Conservation (phyloP, 2,329 filamentous ascomycete species). For the Colletotrichum sp. region DNA sequence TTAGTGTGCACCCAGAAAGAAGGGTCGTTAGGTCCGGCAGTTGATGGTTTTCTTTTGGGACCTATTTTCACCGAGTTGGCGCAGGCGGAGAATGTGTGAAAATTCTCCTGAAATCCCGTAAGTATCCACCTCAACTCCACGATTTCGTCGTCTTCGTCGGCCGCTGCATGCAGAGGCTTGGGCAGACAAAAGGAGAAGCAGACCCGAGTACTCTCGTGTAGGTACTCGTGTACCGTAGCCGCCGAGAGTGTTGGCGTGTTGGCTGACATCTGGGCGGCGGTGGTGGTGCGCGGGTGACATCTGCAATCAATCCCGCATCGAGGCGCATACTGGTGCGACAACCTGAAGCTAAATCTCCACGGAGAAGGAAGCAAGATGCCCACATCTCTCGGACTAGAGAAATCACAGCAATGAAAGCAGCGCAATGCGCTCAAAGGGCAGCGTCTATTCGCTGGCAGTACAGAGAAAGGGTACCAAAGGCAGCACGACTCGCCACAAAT, state of each 20-base stretch:
- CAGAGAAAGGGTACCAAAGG: neutral
- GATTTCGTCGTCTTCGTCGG: neutral
- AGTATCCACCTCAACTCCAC: neutral
- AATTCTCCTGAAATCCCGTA: neutral
- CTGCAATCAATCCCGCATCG: neutral
- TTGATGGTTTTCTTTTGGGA: neutral
- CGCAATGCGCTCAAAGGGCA: neutral
- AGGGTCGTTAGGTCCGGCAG: neutral
- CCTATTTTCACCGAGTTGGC: neutral
- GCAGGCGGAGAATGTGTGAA: neutral
- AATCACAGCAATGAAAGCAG: neutral
- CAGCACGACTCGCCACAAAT: neutral
- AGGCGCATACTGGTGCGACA: slow-evolving; percentile 7
- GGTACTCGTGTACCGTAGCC: neutral
- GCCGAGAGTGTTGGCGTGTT: neutral
- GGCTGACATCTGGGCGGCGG: neutral
- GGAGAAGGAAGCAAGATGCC: neutral
- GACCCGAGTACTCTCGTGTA: neutral
- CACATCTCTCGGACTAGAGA: neutral
- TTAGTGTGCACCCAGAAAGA: neutral
- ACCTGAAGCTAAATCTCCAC: neutral
- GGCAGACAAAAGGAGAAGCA: neutral
- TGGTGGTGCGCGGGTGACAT: neutral
- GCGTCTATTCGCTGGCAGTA: neutral
- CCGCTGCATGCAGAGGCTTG: neutral